Base-by-base conservation (phyloP, 148 eudicot species). In the Suaeda aralocaspica region DNA sequence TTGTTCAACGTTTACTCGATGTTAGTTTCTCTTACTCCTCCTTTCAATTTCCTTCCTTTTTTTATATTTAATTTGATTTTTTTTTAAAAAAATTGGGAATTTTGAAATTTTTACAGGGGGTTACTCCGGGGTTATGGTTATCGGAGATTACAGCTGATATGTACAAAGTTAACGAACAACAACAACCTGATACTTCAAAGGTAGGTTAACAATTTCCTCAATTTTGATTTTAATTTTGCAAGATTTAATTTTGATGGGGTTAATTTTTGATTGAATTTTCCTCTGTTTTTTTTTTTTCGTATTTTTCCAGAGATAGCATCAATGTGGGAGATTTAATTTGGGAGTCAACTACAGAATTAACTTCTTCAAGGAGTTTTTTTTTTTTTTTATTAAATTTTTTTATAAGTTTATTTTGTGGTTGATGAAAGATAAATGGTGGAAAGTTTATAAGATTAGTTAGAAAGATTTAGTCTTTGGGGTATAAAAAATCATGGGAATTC, bases 111-210 rank as follows among this genome's bases (percentile, higher is more conserved):
- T 34, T 31, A 64, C 79, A 82, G 85, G 45, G 45, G 9, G 52
- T 82, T 9, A 76, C 44, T 57, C 85, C 85, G 0, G 85, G 85
- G 34, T 71, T 29, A 49, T 70, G 81, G 81, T 68, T 82, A 44
- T 46, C 75, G 65, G 83, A 82, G 58, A 68, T 82, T 48, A 79
- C 81, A 29, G 76, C 85, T 26, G 79, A 77, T 64, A 76, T 67
- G 81, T 82, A 82, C 66, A 73, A 76, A 63, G 82, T 82, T 14
- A 67, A 70, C 26, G 48, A 71, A 59, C 80, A 64, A 25, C 76
- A 71, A 30, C 68, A 76, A 22, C n/a, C n/a, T n/a, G n/a, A n/a
- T n/a, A 41, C 48, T 57, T 66, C 56, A 14, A 68, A 80, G 79
- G 83, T 80, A 64, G 44, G 4, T 6, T 22, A 21, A 19, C 13